Conservation (phyloP, 306 rosid genomes). For the Dryas drummondii region DNA sequence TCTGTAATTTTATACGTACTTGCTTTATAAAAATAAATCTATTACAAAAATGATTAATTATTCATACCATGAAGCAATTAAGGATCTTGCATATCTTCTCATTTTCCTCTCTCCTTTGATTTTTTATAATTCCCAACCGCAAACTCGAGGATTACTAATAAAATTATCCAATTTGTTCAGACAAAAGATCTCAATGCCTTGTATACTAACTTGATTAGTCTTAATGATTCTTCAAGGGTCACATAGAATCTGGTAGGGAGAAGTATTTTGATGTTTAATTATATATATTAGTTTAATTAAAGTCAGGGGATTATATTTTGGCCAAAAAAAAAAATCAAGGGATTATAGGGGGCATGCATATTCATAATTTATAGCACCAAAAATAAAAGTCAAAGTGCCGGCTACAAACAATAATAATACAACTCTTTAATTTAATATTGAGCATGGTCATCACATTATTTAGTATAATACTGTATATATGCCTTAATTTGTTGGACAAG, state of each 20-base stretch:
- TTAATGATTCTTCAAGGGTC: conserved; percentile 1
- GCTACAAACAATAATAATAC: conserved; percentile 8
- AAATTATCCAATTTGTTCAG: background rate
- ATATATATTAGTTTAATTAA: background rate
- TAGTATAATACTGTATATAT: background rate
- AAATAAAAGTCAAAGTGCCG: background rate
- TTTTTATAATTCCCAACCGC: too few relatives aligned
- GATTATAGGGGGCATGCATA: background rate
- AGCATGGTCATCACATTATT: background rate
- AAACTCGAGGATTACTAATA: background rate
- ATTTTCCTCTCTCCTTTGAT: too few relatives aligned
- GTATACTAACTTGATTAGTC: background rate
- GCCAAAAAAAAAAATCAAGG: background rate
- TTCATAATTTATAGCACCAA: background rate
- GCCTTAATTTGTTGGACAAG: background rate
- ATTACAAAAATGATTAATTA: too few relatives aligned
- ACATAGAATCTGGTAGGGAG: background rate
- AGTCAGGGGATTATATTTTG: background rate
- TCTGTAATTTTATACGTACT: too few relatives aligned
- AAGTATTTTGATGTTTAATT: background rate
- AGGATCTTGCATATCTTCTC: too few relatives aligned
- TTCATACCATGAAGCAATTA: too few relatives aligned
- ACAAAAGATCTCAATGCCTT: background rate
- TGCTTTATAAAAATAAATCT: too few relatives aligned
- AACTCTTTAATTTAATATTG: background rate